A percentile compares a stretch with the other conserved stretches of the same genome.
Conservation (phyloP, 2,329 filamentous ascomycete species). For the Ceratocystis destructans region DNA sequence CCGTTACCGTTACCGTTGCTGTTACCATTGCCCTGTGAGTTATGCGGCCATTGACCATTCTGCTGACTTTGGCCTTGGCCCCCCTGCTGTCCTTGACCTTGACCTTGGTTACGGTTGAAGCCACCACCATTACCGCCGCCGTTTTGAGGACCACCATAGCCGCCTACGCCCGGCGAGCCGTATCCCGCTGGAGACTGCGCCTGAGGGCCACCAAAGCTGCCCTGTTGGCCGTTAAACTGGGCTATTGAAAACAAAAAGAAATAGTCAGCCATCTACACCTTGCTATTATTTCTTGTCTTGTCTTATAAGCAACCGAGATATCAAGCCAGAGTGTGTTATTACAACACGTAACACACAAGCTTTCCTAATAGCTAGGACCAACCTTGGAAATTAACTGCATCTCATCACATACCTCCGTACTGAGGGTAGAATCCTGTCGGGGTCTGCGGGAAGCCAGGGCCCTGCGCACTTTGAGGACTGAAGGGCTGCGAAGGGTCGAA, state of each 20-base stretch:
- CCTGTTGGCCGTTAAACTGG: constrained; percentile 52
- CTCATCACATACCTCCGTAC: constrained; percentile 57
- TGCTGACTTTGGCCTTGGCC: constrained; percentile 31
- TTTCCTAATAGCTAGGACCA: neutral
- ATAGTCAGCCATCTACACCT: constrained; percentile 22
- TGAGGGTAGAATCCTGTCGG: constrained; percentile 81
- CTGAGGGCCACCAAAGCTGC: constrained; percentile 45
- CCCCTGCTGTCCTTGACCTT: constrained; percentile 43
- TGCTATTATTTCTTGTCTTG: neutral
- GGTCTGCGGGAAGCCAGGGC: constrained; percentile 60
- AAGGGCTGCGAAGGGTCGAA: constrained; percentile 60
- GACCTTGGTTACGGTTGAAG: constrained; percentile 1
- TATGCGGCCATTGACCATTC: constrained; percentile 41
- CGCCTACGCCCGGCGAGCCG: constrained; percentile 52
- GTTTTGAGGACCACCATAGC: constrained; percentile 57
- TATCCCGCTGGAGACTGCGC: constrained; percentile 49
- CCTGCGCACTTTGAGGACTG: constrained; percentile 61
- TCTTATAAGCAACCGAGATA: neutral
- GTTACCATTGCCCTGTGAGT: constrained; percentile 29
- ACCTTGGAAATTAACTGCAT: neutral
- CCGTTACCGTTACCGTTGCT: constrained; percentile 30
- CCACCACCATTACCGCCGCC: constrained; percentile 69
- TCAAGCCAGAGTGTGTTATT: neutral
- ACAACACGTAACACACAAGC: neutral
- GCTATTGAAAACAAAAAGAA: constrained; percentile 25